These are phyloP conservation scores for Hymenoscyphus repandus DNA, from an alignment of 2,329 filamentous ascomycete species.

Conservation along the genomic window DNA sequence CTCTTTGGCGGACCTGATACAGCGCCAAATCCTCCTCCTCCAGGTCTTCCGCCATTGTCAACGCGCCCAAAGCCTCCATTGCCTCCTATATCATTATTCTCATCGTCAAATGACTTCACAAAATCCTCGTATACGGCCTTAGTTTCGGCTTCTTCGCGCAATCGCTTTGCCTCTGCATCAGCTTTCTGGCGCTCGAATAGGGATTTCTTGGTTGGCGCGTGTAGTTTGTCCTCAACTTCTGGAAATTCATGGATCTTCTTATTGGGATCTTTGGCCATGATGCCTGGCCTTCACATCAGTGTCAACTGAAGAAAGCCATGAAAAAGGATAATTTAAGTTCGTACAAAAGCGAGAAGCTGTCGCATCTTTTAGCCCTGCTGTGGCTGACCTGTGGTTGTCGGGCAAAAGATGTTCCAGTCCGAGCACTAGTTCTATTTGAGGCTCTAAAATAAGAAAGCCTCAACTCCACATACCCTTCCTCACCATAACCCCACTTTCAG, in stretches of 20 bases:
- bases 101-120: conserved; percentile 69
- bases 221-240: conserved; percentile 70
- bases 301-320: too few species aligned
- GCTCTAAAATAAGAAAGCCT: too few species aligned
- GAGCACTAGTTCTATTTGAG: too few species aligned
- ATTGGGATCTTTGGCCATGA: conserved; percentile 14
- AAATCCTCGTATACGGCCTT: conserved; percentile 84
- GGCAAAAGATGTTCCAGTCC: too few species aligned
- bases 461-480: too few species aligned
- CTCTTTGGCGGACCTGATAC: conserved; percentile 43
- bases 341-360: neutral
- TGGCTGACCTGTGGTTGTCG: too few species aligned
- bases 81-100: conserved; percentile 35
- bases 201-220: conserved; percentile 76
- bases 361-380: too few species aligned
- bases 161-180: conserved; percentile 82
- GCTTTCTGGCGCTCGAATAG: conserved; percentile 84
- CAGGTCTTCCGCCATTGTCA: conserved; percentile 18
- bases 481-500: neutral
- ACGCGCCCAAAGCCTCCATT: conserved; percentile 10
- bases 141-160: conserved; percentile 79
- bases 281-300: neutral
- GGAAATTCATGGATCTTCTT: conserved; percentile 49
- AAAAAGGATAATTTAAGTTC: neutral
- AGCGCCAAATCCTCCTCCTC: conserved; percentile 15